A percentile compares a stretch with the other conserved stretches of the same genome.
These are phyloP conservation scores for Scedosporium boydii DNA, from an alignment of 2,329 filamentous ascomycete species.

Conservation along the genomic window DNA sequence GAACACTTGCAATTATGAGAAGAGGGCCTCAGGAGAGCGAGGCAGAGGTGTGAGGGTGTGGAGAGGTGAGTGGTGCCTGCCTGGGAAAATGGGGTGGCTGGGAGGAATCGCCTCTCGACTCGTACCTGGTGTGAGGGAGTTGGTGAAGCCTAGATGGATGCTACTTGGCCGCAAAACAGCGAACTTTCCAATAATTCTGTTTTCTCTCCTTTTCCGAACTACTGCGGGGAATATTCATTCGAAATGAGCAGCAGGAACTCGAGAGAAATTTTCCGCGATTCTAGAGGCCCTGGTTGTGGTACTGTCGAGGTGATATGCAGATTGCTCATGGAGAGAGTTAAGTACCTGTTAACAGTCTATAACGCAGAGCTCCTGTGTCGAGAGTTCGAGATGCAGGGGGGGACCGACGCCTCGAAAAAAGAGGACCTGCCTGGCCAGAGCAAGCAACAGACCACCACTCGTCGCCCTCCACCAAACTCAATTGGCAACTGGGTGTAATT, in stretches of 20 bases:
- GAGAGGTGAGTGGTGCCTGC: neutral
- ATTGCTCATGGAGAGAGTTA: neutral
- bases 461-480: neutral
- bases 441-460: neutral
- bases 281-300: neutral
- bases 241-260: neutral
- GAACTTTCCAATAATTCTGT: neutral
- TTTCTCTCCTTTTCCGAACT: neutral
- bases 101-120: neutral
- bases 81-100: conserved; percentile 1
- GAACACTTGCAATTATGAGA: neutral
- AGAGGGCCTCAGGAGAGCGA: neutral
- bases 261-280: neutral
- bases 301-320: neutral
- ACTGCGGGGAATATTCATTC: neutral
- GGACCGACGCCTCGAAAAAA: neutral
- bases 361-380: neutral
- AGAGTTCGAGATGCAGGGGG: neutral
- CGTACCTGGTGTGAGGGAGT: neutral
- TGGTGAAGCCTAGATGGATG: conserved; percentile 1
- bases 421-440: neutral
- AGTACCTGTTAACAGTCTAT: neutral
- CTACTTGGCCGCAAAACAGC: neutral
- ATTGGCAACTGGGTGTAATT: neutral
- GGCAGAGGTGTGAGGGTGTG: neutral